Evolutionary conservation across 2,329 filamentous ascomycete species (phyloP), one percentile per base, ranked within the genome.

Genomic region (Ustulina deusta): DNA sequence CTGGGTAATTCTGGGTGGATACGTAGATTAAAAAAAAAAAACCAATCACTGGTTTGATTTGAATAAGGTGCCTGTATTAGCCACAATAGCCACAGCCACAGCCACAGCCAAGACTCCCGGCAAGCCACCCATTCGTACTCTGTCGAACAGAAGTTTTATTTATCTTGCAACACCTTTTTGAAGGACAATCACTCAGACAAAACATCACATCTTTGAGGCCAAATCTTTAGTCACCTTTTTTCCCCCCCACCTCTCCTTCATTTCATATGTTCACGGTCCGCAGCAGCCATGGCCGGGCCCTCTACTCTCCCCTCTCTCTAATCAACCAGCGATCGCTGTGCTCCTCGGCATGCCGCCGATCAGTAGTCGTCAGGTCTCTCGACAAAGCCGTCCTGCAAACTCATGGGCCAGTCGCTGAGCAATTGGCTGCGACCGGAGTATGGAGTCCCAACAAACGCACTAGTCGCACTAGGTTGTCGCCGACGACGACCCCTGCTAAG

Each of bases 201-300:
- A 0, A 13, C 42, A 46, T 46, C 10, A 46, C n/a, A n/a, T n/a
- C n/a, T n/a, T n/a, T n/a, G n/a, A n/a, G n/a, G n/a, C 6, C 13
- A 15, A 17, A 10, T 7, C 3, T 22, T 54, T n/a, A 15, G 13
- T 22, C 51, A 6, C 11, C 5, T 25, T 13, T 15, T 6, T 27
- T n/a, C n/a, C 10, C 20, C 6, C 32, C n/a, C 17, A 6, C n/a
- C 34, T 25, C 25, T 56, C 38, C 51, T 15, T 44, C 66, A 48
- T 71, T 71, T 72, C 74, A 72, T 70, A 77, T 77, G 75, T 75
- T 73, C 59, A 52, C 34, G 55, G 57, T 71, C 68, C 68, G 74
- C 57, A 65, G 65, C 22, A 68, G 67, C 55, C 65, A 72, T 75
- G 74, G 69, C 64, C 73, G 69, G 70, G 69, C 61, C 20, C 55